phyloP scores from a whole-genome alignment of 768 basidiomycete genomes.

The Crepidotus variabilis region DNA sequence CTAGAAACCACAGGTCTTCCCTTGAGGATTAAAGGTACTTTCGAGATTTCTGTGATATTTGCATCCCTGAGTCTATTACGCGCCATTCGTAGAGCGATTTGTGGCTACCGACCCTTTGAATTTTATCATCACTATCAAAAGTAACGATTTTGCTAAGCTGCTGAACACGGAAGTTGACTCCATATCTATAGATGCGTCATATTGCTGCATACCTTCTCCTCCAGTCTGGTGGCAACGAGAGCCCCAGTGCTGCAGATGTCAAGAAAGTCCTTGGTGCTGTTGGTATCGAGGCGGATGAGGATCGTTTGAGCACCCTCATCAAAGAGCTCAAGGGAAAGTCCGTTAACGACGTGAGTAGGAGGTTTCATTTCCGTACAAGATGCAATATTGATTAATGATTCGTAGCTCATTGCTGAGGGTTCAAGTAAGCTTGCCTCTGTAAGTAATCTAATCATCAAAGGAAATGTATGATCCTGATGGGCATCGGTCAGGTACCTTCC shows the following conservation, averaged over 20 bases:
- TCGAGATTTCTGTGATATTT: background rate
- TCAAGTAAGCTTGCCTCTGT: slow-evolving; percentile 93
- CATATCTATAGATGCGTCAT: slow-evolving; percentile 24
- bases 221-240: slow-evolving; percentile 87
- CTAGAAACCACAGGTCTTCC: slow-evolving; percentile 96
- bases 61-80: slow-evolving; percentile 5
- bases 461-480: slow-evolving; percentile 1
- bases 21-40: slow-evolving; percentile 79
- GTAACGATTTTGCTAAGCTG: slow-evolving; percentile 41
- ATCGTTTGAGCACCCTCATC: slow-evolving; percentile 76
- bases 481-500: slow-evolving; percentile 67
- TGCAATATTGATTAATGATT: slow-evolving; percentile 5
- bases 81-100: slow-evolving; percentile 61
- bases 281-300: slow-evolving; percentile 85
- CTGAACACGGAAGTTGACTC: slow-evolving; percentile 4
- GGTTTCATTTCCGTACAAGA: background rate
- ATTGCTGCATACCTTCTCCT: slow-evolving; percentile 98
- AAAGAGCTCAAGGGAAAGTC: slow-evolving; percentile 91
- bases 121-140: slow-evolving; percentile 25
- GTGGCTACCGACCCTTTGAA: slow-evolving; percentile 67
- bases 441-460: slow-evolving; percentile 20
- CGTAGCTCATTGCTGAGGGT: slow-evolving; percentile 87
- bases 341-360: slow-evolving; percentile 62
- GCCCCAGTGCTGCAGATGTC: slow-evolving; percentile 83
- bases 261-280: slow-evolving; percentile 82